phyloP scores from a whole-genome alignment of 768 basidiomycete species.

The Daedaleopsis nitida region DNA sequence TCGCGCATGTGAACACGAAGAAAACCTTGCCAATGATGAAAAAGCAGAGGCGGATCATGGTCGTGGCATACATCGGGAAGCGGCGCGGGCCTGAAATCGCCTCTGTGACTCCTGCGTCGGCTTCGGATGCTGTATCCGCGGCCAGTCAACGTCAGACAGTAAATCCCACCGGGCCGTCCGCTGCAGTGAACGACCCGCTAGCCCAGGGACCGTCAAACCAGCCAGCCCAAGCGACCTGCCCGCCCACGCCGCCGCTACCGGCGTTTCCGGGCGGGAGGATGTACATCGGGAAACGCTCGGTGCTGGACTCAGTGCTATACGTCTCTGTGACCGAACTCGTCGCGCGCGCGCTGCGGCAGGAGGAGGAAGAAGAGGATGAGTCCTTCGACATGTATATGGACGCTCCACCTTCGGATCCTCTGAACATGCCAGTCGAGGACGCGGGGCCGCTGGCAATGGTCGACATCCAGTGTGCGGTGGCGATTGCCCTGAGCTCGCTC shows the following conservation, averaged over 20 bases:
- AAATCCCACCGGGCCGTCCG: background rate
- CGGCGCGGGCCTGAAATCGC: background rate
- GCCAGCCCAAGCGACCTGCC: background rate
- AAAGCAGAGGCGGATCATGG: background rate
- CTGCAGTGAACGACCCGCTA: background rate
- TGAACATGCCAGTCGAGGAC: background rate
- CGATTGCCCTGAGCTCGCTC: slow-evolving; percentile 8
- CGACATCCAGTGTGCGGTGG: slow-evolving; percentile 15
- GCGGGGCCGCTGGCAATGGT: background rate
- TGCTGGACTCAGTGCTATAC: slow-evolving; percentile 3
- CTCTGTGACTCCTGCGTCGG: background rate
- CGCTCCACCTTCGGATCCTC: slow-evolving; percentile 7
- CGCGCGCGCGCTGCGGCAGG: background rate
- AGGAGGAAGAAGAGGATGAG: background rate
- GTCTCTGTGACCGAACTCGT: slow-evolving; percentile 4
- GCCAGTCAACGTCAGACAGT: background rate
- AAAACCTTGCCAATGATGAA: too few species aligned
- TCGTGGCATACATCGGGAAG: slow-evolving; percentile 12
- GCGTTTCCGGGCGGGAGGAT: background rate
- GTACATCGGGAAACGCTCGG: slow-evolving; percentile 14
- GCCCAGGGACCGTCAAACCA: background rate
- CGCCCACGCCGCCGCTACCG: background rate
- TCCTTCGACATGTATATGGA: background rate
- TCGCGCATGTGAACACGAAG: background rate
- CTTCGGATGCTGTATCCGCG: background rate